Conservation (phyloP, 345 rosid species). For the Streptanthus diversifolius region DNA sequence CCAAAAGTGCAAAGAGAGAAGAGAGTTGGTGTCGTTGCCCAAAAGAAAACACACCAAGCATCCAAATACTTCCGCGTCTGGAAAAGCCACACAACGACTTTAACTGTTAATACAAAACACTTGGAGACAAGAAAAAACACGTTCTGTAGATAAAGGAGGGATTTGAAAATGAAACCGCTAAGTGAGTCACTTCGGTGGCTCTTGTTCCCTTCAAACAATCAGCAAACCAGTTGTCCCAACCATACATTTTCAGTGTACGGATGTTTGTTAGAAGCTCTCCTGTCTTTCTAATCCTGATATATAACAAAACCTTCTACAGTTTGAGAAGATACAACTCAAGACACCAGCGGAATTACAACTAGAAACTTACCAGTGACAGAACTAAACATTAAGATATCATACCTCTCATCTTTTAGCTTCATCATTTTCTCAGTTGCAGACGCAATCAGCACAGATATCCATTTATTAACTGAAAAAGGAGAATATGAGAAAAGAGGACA, state of each 20-base stretch:
- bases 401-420: conserved; percentile 99
- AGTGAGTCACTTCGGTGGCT: conserved; percentile 73
- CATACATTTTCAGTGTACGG: conserved; percentile 82
- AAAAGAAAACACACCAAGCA: conserved; percentile 98
- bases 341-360: neutral
- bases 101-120: neutral
- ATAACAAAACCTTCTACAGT: neutral
- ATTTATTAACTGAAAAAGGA: conserved; percentile 66
- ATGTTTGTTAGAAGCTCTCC: conserved; percentile 83
- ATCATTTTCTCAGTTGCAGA: conserved; percentile 91
- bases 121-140: neutral
- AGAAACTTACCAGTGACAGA: neutral
- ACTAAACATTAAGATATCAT: neutral
- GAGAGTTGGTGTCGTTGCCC: conserved; percentile 96
- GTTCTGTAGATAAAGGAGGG: neutral
- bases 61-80: conserved; percentile 92
- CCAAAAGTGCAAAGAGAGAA: conserved; percentile 87
- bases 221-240: conserved; percentile 85
- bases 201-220: conserved; percentile 72
- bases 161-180: conserved; percentile 51
- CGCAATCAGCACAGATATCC: conserved; percentile 84
- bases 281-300: conserved; percentile 75
- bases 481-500: neutral
- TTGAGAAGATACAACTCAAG: neutral
- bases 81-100: conserved; percentile 19